A percentile compares a stretch with the other conserved stretches of the same genome.
phyloP scores from a whole-genome alignment of 345 rosid species.

The Aethionema arabicum region DNA sequence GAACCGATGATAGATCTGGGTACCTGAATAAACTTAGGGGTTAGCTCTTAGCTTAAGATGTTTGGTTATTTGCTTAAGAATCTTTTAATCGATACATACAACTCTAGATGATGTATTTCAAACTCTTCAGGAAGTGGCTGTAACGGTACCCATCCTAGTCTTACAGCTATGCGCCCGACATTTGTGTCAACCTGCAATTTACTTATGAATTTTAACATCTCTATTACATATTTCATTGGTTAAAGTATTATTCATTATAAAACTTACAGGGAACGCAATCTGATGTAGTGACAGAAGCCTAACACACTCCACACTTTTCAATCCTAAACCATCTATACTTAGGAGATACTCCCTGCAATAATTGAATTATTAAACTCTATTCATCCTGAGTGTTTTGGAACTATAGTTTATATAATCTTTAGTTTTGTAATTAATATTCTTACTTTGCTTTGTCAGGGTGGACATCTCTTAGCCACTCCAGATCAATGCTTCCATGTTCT shows the following conservation, averaged over 20 bases:
- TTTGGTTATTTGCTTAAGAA: not conserved
- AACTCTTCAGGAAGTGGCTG: slow-evolving; percentile 90
- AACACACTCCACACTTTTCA: slow-evolving; percentile 94
- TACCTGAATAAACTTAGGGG: slow-evolving; percentile 44
- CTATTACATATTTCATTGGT: slow-evolving; percentile 9
- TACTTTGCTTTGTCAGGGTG: slow-evolving; percentile 90
- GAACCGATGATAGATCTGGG: slow-evolving; percentile 77
- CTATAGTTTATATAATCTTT: not conserved
- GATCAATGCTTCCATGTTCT: slow-evolving; percentile 69
- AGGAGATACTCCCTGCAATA: slow-evolving; percentile 73
- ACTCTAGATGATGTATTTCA: slow-evolving; percentile 82
- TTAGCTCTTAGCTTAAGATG: not conserved
- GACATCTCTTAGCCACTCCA: slow-evolving; percentile 90
- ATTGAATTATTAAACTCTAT: not conserved
- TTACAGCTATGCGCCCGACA: slow-evolving; percentile 91
- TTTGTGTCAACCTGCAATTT: slow-evolving; percentile 80
- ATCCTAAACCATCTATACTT: slow-evolving; percentile 71
- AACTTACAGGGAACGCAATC: slow-evolving; percentile 85
- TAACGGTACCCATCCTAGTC: slow-evolving; percentile 96
- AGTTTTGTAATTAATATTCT: slow-evolving; percentile 26
- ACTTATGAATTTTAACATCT: not conserved
- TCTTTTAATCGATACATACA: slow-evolving; percentile 46
- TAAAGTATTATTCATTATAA: not conserved
- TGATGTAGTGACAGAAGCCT: slow-evolving; percentile 88
- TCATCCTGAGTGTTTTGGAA: not conserved